These are phyloP conservation scores for Ceratobasidium sp. DNA, from an alignment of 1,284 basidiomycete genomes.

Conservation along the genomic window DNA sequence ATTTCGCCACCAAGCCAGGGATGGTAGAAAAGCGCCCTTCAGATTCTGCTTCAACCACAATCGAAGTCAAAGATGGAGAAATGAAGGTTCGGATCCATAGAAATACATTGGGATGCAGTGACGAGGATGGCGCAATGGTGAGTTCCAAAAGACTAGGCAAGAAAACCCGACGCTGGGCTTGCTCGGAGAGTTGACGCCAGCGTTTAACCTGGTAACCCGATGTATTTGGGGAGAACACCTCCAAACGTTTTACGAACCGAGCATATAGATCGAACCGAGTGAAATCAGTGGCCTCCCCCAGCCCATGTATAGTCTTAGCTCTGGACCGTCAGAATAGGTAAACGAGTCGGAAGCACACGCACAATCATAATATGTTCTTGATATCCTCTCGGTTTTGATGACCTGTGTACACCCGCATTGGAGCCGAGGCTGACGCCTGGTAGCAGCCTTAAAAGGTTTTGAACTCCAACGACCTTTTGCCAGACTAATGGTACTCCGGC, in stretches of 20 bases:
- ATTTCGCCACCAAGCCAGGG: not conserved
- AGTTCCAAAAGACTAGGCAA: not conserved
- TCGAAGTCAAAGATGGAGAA: not conserved
- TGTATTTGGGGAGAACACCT: not conserved
- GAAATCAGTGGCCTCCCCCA: not conserved
- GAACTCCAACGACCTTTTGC: not conserved
- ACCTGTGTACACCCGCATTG: not conserved
- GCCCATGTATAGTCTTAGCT: not conserved
- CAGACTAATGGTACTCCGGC: conserved; percentile 1
- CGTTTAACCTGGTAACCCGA: not conserved
- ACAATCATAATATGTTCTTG: not conserved
- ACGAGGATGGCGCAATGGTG: not conserved
- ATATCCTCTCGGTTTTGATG: not conserved
- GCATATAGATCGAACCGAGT: not conserved
- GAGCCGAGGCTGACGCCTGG: not conserved
- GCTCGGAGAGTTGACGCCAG: not conserved
- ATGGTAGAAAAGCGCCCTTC: not conserved
- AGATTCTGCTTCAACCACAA: not conserved
- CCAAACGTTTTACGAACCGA: not conserved
- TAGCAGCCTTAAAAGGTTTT: not conserved
- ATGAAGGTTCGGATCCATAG: conserved; percentile 14
- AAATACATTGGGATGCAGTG: not conserved
- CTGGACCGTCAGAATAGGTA: not conserved
- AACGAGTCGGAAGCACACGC: not conserved
- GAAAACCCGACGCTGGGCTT: not conserved